Conservation (phyloP, 1,139 yeast species). For the Sugiyamaella xylanicola region DNA sequence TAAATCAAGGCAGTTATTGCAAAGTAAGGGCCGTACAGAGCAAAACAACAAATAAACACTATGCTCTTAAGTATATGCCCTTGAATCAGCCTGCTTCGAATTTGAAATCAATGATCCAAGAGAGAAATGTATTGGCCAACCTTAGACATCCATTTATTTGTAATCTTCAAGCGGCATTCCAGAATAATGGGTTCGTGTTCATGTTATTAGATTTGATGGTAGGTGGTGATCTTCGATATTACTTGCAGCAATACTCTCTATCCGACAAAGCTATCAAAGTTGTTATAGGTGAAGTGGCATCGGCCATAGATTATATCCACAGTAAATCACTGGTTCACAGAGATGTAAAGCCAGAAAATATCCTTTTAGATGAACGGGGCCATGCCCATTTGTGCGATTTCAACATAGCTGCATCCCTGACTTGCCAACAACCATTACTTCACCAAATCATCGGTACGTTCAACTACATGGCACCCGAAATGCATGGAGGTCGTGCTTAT, state of each 20-base stretch:
- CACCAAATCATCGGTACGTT: conserved; percentile 96
- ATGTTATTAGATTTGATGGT: conserved; percentile 74
- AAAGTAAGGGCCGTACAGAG: conserved; percentile 71
- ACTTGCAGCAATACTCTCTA: conserved; percentile 56
- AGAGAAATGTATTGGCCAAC: conserved; percentile 60
- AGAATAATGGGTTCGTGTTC: conserved; percentile 71
- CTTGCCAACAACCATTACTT: conserved; percentile 86
- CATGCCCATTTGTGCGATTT: conserved; percentile 82
- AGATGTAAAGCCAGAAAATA: conserved; percentile 94
- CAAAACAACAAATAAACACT: conserved; percentile 54
- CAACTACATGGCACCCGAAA: conserved; percentile 98
- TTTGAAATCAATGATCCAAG: conserved; percentile 47
- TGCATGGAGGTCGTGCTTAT: conserved; percentile 62
- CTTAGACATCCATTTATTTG: conserved; percentile 79
- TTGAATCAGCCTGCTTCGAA: conserved; percentile 4
- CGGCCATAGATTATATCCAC: conserved; percentile 79
- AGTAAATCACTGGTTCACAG: conserved; percentile 87
- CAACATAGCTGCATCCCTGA: conserved; percentile 94
- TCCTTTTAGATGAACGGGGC: conserved; percentile 83
- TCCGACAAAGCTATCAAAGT: conserved; percentile 65
- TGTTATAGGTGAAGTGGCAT: conserved; percentile 66
- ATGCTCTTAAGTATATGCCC: conserved; percentile 67
- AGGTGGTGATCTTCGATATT: conserved; percentile 89
- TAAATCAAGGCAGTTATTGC: conserved; percentile 53
- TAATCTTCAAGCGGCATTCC: conserved; percentile 78